Evolutionary conservation across 495 filamentous ascomycete species (phyloP).

Genomic region (Glarea lozoyensis): DNA sequence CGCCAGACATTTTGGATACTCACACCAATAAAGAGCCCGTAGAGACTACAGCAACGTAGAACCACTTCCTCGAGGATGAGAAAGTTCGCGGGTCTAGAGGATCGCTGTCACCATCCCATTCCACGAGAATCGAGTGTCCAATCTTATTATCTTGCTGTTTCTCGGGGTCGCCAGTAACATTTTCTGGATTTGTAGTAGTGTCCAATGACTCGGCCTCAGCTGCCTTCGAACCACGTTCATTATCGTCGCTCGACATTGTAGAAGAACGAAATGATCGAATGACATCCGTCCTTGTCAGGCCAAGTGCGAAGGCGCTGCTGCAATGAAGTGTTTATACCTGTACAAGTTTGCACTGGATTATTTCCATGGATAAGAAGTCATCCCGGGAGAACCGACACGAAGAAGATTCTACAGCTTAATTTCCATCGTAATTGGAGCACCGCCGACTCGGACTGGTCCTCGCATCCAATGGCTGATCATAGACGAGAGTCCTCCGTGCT

Average conservation of each 20-base stretch:
- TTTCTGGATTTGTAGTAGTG: neutral
- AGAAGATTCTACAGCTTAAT: neutral
- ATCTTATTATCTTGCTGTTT: neutral
- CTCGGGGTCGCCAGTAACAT: neutral
- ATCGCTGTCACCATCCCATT: conserved; percentile 54
- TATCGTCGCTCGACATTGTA: neutral
- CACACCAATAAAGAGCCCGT: neutral
- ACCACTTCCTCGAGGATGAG: conserved; percentile 55
- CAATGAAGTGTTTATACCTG: neutral
- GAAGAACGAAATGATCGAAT: neutral
- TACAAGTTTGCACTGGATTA: no score
- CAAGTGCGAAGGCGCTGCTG: neutral
- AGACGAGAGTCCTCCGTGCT: neutral
- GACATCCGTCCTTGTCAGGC: neutral
- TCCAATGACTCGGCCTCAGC: neutral
- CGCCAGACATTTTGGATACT: no score
- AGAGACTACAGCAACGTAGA: conserved; percentile 15
- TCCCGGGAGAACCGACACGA: no score
- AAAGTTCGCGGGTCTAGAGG: conserved; percentile 61
- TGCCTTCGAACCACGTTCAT: neutral
- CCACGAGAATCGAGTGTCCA: neutral
- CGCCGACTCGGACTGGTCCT: neutral
- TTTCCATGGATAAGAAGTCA: neutral
- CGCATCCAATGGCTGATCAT: neutral
- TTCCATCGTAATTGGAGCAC: neutral